Evolutionary conservation across 345 rosid genomes (phyloP), one percentile per base, ranked within the genome.

Genomic region (Limnanthes douglasii): DNA sequence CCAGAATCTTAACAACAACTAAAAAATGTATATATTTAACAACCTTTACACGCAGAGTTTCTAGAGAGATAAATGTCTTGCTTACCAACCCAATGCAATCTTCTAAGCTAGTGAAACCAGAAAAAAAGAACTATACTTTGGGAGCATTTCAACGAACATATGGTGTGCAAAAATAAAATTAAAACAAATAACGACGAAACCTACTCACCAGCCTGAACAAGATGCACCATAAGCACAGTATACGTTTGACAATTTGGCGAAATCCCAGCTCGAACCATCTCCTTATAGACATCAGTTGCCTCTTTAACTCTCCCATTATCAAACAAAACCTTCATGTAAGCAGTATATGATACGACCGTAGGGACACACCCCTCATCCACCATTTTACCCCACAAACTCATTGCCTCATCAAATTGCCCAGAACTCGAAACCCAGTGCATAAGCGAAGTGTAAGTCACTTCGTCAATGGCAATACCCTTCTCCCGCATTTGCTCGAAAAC

Each of bases 211-310:
- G 61, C 46, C n/a, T 39, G 63, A 2, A 78, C 46, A 27, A 78
- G 86, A 49, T 61, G 61, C 56, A 75, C 84, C 86, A 86, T 81
- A 34, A 86, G 28, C 2, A 86, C 78, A 5, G 97, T 86, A 48
- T 86, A 81, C 1, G 94, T 86, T 10, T 66, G 44, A 32, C 94
- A 81, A 75, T 64, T 81, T 0, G 94, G 94, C 41, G 71, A 41
- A 41, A 69, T 51, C 13, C 81, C 69, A 11, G 41, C 48, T 10
- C 65, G 56, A 40, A 77, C 42, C 94, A 78, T 81, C 62, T 86
- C 84, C 63, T 57, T 74, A 4, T 70, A 86, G 48, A 67, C 75
- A 46, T 51, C 65, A 32, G 58, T 61, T 3, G 73, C 94, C 61
- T 86, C 86, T 34, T 70, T 48, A 8, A 72, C 80, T 53, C 55